phyloP scores from a whole-genome alignment of 768 basidiomycete species.

The Trametes elegans region DNA sequence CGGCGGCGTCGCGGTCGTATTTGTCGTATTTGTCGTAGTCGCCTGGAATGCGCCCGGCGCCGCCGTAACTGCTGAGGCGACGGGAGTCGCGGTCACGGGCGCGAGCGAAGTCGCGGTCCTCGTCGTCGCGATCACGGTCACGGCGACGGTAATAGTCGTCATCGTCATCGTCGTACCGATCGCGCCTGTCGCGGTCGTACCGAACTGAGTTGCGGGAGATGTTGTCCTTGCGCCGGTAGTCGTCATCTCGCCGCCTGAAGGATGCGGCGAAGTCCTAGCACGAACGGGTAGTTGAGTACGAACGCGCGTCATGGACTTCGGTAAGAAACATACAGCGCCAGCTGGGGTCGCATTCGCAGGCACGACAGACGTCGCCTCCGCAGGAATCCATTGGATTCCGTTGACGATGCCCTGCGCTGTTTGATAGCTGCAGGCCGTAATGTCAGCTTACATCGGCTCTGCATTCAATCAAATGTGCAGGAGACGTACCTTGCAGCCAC shows the following conservation, averaged over 20 bases:
- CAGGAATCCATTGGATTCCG: conserved; percentile 66
- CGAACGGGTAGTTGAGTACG: not conserved
- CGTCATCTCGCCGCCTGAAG: conserved; percentile 45
- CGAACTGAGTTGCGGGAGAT: conserved; percentile 12
- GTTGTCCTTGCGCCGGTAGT: conserved; percentile 52
- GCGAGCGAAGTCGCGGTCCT: conserved; percentile 19
- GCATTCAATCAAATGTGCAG: not conserved
- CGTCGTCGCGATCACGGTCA: conserved; percentile 17
- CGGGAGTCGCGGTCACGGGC: conserved; percentile 40
- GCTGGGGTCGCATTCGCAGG: conserved; percentile 63
- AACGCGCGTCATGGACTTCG: too few species aligned
- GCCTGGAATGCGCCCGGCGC: conserved; percentile 7
- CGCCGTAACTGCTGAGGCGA: conserved; percentile 23
- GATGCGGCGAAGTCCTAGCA: conserved; percentile 59
- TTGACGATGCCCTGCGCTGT: conserved; percentile 64
- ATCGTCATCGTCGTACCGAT: conserved; percentile 21
- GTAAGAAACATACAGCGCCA: conserved; percentile 40
- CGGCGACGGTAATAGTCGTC: conserved; percentile 23
- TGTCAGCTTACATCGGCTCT: not conserved
- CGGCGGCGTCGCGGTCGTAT: conserved; percentile 26
- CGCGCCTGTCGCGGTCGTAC: conserved; percentile 27
- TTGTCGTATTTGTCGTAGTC: conserved; percentile 8
- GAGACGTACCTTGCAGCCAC: conserved; percentile 64
- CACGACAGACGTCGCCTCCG: conserved; percentile 61
- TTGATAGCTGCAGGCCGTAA: conserved; percentile 55